Percentiles rank a stretch among this genome's conserved stretches.
Conservation (phyloP, 208 protist genomes). For the Trypanosoma brucei region DNA sequence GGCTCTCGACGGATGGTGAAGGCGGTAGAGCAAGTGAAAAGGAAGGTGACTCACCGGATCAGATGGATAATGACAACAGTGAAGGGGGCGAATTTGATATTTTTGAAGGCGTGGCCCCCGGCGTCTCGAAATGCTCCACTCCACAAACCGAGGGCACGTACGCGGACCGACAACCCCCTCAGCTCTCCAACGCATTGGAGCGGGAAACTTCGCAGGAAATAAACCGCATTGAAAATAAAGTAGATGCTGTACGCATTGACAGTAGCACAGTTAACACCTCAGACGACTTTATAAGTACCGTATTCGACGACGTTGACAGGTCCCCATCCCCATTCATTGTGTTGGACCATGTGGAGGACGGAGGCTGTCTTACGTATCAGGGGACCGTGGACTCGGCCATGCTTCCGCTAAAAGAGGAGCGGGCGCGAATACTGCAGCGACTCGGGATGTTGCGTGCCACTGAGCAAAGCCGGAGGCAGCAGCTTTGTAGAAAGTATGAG, state of each 20-base stretch:
- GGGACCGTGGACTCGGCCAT: constrained; percentile 1
- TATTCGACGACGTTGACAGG: neutral
- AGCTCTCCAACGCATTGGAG: neutral
- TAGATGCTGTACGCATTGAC: neutral
- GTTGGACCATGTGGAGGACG: constrained; percentile 10
- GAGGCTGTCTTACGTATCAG: constrained; percentile 1
- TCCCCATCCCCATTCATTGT: constrained; percentile 22
- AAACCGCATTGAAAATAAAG: neutral
- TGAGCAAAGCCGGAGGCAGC: constrained; percentile 7
- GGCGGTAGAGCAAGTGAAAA: no score
- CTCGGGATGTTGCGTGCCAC: constrained; percentile 1
- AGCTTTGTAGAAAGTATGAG: neutral
- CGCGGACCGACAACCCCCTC: no score
- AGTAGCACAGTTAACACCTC: neutral
- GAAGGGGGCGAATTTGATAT: no score
- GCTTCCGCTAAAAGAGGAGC: constrained; percentile 7
- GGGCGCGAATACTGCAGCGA: neutral
- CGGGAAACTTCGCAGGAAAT: neutral
- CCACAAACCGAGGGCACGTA: no score
- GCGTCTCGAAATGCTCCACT: no score
- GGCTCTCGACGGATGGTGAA: no score
- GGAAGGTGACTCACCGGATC: no score
- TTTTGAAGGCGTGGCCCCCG: no score
- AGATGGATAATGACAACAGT: no score
- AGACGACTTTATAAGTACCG: neutral